phyloP scores from a whole-genome alignment of 139 green algal genomes.

The Volvox reticuliferus region DNA sequence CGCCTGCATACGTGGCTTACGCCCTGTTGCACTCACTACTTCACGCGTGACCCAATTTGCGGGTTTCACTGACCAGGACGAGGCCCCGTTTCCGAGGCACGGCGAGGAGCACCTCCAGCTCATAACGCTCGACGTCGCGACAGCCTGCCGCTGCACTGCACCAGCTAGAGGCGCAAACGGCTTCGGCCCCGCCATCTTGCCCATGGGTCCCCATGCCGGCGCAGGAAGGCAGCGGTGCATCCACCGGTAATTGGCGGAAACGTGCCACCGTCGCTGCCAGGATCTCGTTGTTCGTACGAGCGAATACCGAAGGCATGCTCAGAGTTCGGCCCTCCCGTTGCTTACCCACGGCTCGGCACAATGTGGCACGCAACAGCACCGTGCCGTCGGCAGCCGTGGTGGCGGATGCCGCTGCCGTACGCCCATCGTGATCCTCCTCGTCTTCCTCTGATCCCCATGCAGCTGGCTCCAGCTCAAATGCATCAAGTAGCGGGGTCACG shows the following conservation, averaged over 20 bases:
- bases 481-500: not conserved
- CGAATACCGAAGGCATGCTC: not conserved
- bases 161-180: not conserved
- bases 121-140: not conserved
- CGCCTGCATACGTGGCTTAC: too few relatives aligned
- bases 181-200: not conserved
- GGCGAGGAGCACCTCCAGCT: not conserved
- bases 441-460: not conserved
- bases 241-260: not conserved
- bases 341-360: not conserved
- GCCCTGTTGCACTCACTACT: not conserved
- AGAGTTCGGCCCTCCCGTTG: not conserved
- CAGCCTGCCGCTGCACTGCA: not conserved
- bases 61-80: not conserved
- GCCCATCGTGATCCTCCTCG: not conserved
- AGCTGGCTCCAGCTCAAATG: too few relatives aligned
- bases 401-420: not conserved
- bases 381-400: not conserved
- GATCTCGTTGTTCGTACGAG: not conserved
- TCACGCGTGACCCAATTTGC: not conserved
- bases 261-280: not conserved
- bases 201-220: not conserved
- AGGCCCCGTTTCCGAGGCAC: not conserved
- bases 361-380: not conserved
- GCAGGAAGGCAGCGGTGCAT: not conserved